Evolutionary conservation across 345 rosid genomes (phyloP), one percentile per base, ranked within the genome.

Genomic region (Passiflora organensis): DNA sequence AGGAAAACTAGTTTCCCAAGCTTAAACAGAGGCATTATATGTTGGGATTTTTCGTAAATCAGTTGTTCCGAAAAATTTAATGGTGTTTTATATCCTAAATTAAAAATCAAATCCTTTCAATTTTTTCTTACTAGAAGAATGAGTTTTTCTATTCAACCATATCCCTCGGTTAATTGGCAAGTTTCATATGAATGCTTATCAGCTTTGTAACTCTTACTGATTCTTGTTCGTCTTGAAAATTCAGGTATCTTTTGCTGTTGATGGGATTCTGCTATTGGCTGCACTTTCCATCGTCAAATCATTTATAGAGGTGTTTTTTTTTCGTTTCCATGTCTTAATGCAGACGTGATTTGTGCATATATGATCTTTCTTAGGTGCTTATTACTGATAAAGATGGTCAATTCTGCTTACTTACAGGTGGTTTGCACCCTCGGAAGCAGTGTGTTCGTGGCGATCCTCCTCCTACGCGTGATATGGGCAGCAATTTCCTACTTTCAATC

Each of bases 221-320:
- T 4, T 22, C 0, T 10, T 49, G 6, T 37, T 43, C 28, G 28
- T 28, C 11, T 21, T 53, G 55, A 53, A 58, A 32, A 36, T 32
- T 60, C 72, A 84, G 93, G 83, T 86, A 13, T 86, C 81, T 21
- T 89, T 86, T 82, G 90, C 82, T 19, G 93, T 86, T 55, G 97
- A 89, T 69, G 93, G 95, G 63, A 64, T 82, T 50, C 78, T 90
- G 66, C 58, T 86, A 16, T 62, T 90, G 62, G 82, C 85, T 59
- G 79, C 76, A 47, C 79, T 90, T 53, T 84, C 89, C 18, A 76
- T 82, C 43, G 60, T 75, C 32, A 84, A 74, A 69, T 84, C 97
- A 23, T 76, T 86, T 68, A 89, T 84, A 50, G 81, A 84, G 93
- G 95, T 84, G 77, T 63, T 16, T 55, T 32, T 60, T 41, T 22